Base-by-base conservation (phyloP, 257 asterid genomes). In the Salvia miltiorrhiza region DNA sequence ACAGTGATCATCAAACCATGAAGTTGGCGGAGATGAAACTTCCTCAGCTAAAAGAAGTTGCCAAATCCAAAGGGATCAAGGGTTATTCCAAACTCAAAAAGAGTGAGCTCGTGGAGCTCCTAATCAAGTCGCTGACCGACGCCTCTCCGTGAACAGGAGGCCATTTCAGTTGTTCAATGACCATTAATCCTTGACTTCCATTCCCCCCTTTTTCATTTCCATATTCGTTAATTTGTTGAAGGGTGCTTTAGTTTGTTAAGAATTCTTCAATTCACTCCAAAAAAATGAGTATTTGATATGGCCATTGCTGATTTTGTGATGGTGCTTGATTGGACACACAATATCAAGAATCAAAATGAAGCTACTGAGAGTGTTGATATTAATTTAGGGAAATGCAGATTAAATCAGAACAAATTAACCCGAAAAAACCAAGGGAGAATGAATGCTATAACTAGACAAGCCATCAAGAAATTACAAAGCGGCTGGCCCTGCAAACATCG, bases 391-490 rank as follows among this genome's bases (percentile, higher is more conserved):
- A 37, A 37, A 50, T 21, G 30, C 59, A 12, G 35, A 55, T 1
- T 13, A 47, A 19, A 39, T 67, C 59, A 87, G 54, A 85, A 86
- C 87, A 85, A 78, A 45, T 83, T 79, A 16, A 82, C 81, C 9
- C 87, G 88, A 64, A 85, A 84, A 70, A 88, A 88, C 97, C 95
- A 91, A 1, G 96, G 95, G 30, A 91, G 73, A 20, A 88, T 81
- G 64, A 88, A 88, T 37, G 92, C 88, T 33, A 91, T 73, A 26
- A 87, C 87, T 73, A 91, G 73, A 71, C 88, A 87, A 1, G 88
- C 92, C 89, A 89, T 79, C 78, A 91, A 76, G 74, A 91, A 76
- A 76, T 90, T 90, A 49, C 95, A 89, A 13, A 84, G 55, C 0
- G 93, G 90, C 74, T 85, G 89, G 35, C 92, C 85, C 1, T 67